phyloP scores from a whole-genome alignment of 2,329 filamentous ascomycete species.

The Diaporthe velutina region DNA sequence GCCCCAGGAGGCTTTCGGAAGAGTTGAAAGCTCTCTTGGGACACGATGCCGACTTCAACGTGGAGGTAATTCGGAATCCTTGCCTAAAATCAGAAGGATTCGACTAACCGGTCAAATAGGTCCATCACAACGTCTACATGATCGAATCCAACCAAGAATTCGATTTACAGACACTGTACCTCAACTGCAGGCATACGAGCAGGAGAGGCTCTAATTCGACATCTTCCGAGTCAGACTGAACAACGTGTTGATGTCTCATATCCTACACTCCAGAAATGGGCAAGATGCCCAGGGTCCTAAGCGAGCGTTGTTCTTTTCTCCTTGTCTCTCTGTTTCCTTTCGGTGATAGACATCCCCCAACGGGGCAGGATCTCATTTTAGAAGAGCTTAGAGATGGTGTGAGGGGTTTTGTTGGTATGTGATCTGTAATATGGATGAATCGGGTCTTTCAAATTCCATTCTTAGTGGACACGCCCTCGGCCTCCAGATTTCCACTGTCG shows the following conservation, averaged over 20 bases:
- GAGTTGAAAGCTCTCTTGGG: slow-evolving; percentile 9
- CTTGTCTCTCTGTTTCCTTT: neutral
- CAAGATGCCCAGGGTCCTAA: no score
- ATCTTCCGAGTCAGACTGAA: neutral
- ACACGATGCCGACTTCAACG: neutral
- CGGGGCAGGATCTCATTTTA: no score
- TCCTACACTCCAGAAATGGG: no score
- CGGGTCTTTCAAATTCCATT: no score
- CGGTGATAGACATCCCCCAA: no score
- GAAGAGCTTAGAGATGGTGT: no score
- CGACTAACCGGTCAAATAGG: neutral
- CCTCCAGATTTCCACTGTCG: no score
- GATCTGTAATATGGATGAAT: no score
- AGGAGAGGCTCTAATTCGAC: neutral
- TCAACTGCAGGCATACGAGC: neutral
- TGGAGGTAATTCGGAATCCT: neutral
- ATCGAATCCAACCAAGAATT: neutral
- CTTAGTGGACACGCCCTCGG: no score
- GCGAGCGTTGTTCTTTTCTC: neutral
- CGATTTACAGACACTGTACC: neutral
- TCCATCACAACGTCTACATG: slow-evolving; percentile 6
- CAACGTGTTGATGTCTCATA: neutral
- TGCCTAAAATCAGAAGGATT: slow-evolving; percentile 34
- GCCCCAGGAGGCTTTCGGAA: neutral
- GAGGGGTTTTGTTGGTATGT: no score